These are phyloP conservation scores for Arachnomyces sp. DNA, from an alignment of 2,329 filamentous ascomycete species.

Conservation along the genomic window DNA sequence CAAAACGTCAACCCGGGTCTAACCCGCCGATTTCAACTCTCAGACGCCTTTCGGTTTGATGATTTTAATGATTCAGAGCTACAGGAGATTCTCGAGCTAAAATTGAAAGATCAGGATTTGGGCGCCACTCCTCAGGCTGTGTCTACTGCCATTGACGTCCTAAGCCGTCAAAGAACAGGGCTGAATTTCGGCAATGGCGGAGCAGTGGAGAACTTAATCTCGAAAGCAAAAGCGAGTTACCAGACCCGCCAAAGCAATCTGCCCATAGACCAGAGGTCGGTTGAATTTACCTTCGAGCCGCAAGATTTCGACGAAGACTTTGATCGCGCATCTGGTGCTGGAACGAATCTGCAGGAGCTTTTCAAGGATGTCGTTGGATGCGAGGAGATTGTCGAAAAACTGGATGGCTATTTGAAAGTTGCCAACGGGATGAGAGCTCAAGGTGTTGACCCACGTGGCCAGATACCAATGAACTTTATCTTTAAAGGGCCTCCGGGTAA, in stretches of 20 bases:
- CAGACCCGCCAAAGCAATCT: slow-evolving; percentile 34
- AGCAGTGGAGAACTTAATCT: slow-evolving; percentile 62
- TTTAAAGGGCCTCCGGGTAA: slow-evolving; percentile 58
- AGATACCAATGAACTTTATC: slow-evolving; percentile 59
- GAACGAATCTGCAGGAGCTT: slow-evolving; percentile 44
- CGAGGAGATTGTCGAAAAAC: slow-evolving; percentile 44
- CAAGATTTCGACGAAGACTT: slow-evolving; percentile 54
- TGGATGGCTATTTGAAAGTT: slow-evolving; percentile 48
- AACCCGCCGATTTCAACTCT: slow-evolving; percentile 55
- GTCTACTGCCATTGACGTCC: slow-evolving; percentile 49
- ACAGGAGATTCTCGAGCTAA: slow-evolving; percentile 51
- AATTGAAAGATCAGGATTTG: slow-evolving; percentile 51
- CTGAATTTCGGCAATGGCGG: slow-evolving; percentile 65
- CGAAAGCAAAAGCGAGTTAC: slow-evolving; percentile 46
- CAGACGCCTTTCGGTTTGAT: slow-evolving; percentile 58
- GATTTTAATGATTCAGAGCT: slow-evolving; percentile 57
- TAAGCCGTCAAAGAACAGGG: slow-evolving; percentile 53
- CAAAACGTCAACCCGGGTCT: slow-evolving; percentile 66
- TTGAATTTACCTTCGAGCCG: slow-evolving; percentile 30
- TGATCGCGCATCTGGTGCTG: slow-evolving; percentile 41
- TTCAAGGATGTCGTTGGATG: slow-evolving; percentile 54
- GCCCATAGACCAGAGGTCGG: slow-evolving; percentile 18
- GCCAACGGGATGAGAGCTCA: slow-evolving; percentile 44
- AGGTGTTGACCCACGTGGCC: slow-evolving; percentile 47
- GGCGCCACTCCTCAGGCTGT: slow-evolving; percentile 45